These are phyloP conservation scores for Dactylellina drechsleri DNA, from an alignment of 2,329 filamentous ascomycete genomes.

Conservation along the genomic window DNA sequence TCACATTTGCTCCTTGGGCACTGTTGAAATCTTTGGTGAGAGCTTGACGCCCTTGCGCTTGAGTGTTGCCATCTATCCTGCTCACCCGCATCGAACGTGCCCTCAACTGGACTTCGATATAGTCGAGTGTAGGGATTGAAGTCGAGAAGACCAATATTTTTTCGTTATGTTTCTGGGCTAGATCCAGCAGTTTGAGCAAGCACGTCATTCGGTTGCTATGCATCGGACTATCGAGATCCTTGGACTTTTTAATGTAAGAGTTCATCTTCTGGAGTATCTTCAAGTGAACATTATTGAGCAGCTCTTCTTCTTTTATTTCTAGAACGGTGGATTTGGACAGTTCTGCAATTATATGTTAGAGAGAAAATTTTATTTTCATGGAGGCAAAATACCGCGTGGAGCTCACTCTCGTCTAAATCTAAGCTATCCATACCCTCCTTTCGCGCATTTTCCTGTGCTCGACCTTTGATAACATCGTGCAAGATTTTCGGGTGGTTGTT, in stretches of 20 bases:
- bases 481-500: slow-evolving; percentile 34
- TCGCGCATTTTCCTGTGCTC: slow-evolving; percentile 17
- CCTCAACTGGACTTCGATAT: slow-evolving; percentile 9
- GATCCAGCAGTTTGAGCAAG: slow-evolving; percentile 18
- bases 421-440: slow-evolving; percentile 10
- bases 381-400: not conserved
- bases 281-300: slow-evolving; percentile 20
- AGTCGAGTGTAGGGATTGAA: slow-evolving; percentile 68
- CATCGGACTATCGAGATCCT: slow-evolving; percentile 21
- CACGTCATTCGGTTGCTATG: slow-evolving; percentile 30
- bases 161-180: slow-evolving; percentile 5
- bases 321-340: slow-evolving; percentile 5
- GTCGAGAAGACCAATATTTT: slow-evolving; percentile 83
- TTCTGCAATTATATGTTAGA: not conserved
- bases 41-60: slow-evolving; percentile 69
- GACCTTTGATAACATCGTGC: slow-evolving; percentile 19
- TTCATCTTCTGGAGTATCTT: slow-evolving; percentile 15
- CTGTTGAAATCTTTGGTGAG: slow-evolving; percentile 76
- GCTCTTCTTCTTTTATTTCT: slow-evolving; percentile 22
- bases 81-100: slow-evolving; percentile 61
- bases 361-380: not conserved
- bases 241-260: not conserved
- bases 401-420: slow-evolving; percentile 13
- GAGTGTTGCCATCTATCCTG: slow-evolving; percentile 76
- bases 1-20: slow-evolving; percentile 66